Conservation (phyloP, 2,329 filamentous ascomycete genomes). For the Scedosporium dehoogii region DNA sequence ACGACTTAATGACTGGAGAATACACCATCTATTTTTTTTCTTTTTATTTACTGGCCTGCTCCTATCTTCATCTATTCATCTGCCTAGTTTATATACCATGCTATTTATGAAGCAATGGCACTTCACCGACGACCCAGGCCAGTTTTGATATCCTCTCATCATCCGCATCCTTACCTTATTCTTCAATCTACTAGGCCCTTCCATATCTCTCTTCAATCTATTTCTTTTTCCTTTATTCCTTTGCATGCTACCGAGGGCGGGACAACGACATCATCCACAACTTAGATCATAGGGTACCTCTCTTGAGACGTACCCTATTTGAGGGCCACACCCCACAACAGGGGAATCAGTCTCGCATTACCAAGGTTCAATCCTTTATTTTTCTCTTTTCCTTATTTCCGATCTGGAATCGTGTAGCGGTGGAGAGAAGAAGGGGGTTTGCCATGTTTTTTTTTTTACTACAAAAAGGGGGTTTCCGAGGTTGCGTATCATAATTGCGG, state of each 20-base stretch:
- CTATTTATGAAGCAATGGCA: neutral
- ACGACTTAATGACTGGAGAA: conserved; percentile 6
- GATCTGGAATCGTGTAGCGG: neutral
- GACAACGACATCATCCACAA: neutral
- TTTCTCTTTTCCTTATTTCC: conserved; percentile 2
- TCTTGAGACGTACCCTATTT: neutral
- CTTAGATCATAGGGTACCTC: neutral
- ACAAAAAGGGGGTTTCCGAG: neutral
- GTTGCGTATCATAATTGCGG: neutral
- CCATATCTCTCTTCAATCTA: neutral
- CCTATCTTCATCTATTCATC: neutral
- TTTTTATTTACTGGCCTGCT: neutral
- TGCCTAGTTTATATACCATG: neutral
- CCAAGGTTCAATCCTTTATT: neutral
- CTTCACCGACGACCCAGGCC: neutral
- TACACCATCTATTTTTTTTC: neutral
- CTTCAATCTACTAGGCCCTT: neutral
- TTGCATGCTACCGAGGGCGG: neutral
- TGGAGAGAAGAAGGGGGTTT: neutral
- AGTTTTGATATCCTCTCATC: neutral
- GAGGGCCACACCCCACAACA: neutral
- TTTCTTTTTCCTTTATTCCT: neutral
- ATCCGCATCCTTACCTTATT: neutral
- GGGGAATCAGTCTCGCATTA: neutral
- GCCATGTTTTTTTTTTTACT: neutral